Percentiles rank a stretch among this genome's conserved stretches.
phyloP scores from a whole-genome alignment of 192 early-diverging fungal species.

The Podila minutissima region DNA sequence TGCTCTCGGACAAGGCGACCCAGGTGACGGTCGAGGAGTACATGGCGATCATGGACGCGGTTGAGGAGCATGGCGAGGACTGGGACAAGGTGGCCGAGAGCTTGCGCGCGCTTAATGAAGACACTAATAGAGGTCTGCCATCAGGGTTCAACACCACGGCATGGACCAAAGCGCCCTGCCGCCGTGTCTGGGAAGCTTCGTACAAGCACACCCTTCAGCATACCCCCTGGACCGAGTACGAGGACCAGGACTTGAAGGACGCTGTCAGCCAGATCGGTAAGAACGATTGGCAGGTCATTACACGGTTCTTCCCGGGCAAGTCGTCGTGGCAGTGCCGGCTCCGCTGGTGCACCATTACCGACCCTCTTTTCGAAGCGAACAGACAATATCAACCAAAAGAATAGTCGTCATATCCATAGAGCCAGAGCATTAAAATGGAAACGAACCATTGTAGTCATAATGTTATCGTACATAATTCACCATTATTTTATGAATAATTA shows the following conservation, averaged over 20 bases:
- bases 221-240: constrained; percentile 26
- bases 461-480: neutral
- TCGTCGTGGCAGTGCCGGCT: constrained; percentile 46
- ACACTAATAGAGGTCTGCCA: neutral
- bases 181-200: constrained; percentile 46
- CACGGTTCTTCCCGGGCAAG: constrained; percentile 45
- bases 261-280: constrained; percentile 13
- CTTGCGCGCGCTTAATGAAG: neutral
- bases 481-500: neutral
- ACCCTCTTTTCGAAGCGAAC: too few relatives aligned
- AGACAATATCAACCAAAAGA: too few relatives aligned
- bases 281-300: constrained; percentile 13
- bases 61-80: constrained; percentile 29
- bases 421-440: too few relatives aligned
- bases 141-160: neutral
- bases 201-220: constrained; percentile 33
- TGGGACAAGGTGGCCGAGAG: constrained; percentile 40
- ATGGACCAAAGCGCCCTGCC: constrained; percentile 44
- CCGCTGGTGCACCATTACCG: constrained; percentile 26
- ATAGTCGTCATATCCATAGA: too few relatives aligned
- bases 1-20: constrained; percentile 36
- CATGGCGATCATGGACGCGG: constrained; percentile 38
- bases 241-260: constrained; percentile 28
- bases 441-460: too few relatives aligned
- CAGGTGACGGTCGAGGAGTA: constrained; percentile 35